These are phyloP conservation scores for Eimeria tenella DNA, from an alignment of 169 alveolate species.

Conservation along the genomic window DNA sequence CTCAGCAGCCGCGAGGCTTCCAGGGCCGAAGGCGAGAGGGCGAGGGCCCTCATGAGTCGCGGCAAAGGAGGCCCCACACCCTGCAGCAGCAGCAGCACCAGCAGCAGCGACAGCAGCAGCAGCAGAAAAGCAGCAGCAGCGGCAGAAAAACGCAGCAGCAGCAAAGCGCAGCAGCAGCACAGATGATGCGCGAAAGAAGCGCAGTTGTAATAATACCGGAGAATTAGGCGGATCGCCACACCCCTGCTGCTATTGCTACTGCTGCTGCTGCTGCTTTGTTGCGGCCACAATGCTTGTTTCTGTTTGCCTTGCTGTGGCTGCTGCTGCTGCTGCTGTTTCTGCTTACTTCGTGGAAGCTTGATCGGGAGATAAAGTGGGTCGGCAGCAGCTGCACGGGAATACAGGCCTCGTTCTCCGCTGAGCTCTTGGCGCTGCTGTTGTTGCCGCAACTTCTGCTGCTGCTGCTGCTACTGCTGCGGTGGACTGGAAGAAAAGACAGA, in stretches of 20 bases:
- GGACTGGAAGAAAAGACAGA: background rate
- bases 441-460: background rate
- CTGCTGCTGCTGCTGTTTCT: background rate
- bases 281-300: no score
- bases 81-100: background rate
- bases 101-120: background rate
- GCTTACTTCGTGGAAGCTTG: background rate
- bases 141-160: background rate
- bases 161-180: no score
- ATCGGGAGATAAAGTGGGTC: background rate
- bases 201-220: no score
- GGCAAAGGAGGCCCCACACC: background rate
- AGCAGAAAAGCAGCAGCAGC: background rate
- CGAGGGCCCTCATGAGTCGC: background rate
- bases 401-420: background rate
- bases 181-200: no score
- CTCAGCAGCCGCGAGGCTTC: background rate
- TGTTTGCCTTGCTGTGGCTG: background rate
- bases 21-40: background rate
- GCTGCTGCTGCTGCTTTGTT: no score
- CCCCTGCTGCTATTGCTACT: no score
- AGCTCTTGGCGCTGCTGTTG: background rate
- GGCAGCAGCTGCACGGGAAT: background rate
- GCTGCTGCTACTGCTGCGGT: conserved; percentile 28
- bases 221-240: no score